Evolutionary conservation across 176 grass and related monocot species (phyloP), one percentile per base, ranked within the genome.

Genomic region (Triticum turgidum): DNA sequence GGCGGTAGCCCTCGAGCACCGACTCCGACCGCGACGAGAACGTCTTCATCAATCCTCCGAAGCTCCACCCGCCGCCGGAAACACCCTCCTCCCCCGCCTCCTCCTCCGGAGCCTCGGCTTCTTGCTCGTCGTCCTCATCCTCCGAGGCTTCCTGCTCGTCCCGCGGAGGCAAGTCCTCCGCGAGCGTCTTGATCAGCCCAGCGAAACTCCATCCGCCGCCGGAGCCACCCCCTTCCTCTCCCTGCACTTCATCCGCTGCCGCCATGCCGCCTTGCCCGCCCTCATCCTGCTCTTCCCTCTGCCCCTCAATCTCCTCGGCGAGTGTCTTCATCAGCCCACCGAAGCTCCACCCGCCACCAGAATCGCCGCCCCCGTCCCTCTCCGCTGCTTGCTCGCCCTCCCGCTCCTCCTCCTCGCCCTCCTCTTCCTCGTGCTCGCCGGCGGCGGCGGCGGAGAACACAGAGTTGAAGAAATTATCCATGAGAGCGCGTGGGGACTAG

Each of bases 321-420:
- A 94, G 78, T 39, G 92, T 93, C 90, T 95, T 94, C 80, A 97
- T 93, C 27, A 94, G 78, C 1, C 95, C 95, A 10, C 89, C 92
- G 9, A 91, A 97, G 52, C 81, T 89, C 86, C 89, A 91, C 8
- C 88, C 86, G 41, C 66, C 78, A 32, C 83, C 73, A 8, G 85
- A 84, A 54, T 77, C 82, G 30, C 83, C 80, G 6, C 80, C 88
- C 22, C 78, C 66, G 7, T 58, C 77, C 62, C 27, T 37, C 61
- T 66, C 71, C 24, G 5, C 76, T 34, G 14, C 61, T 49, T 51
- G 47, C 73, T 79, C 75, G 12, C 47, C 84, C 63, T 24, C 59
- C 35, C 15, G 20, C 67, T 79, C 56, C 80, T 69, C 37, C 73
- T 9, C 51, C 39, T 21, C 81, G 11, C 62, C 76, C 4, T 84